A percentile compares a stretch with the other conserved stretches of the same genome.
Evolutionary conservation across 78 protist species (phyloP).

Genomic region (Protostelium mycophagum): DNA sequence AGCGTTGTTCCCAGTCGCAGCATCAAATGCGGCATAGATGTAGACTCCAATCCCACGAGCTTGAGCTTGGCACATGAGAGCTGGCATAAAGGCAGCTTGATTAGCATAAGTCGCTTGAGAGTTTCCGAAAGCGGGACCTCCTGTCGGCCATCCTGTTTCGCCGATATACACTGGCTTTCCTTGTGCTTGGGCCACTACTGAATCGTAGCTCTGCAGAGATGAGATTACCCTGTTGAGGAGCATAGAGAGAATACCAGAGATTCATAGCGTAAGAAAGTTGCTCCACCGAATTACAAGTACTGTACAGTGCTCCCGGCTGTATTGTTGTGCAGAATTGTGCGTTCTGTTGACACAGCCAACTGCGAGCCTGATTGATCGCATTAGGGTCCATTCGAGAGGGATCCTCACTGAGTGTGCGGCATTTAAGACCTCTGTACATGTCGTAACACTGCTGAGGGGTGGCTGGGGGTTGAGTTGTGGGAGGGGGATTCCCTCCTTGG

Average conservation of each 20-base stretch:
- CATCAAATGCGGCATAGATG: not conserved
- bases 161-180: not conserved
- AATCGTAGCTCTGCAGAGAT: not conserved
- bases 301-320: not conserved
- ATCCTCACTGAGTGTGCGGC: not conserved
- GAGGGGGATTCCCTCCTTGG: not conserved
- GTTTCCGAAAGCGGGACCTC: not conserved
- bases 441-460: not conserved
- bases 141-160: not conserved
- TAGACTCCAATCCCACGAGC: not conserved
- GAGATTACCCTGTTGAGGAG: not conserved
- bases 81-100: not conserved
- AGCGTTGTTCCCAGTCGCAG: not conserved
- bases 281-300: not conserved
- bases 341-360: not conserved
- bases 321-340: not conserved
- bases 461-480: not conserved
- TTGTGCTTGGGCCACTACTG: not conserved
- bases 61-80: not conserved
- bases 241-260: not conserved
- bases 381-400: not conserved
- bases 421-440: not conserved
- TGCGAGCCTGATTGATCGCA: not conserved
- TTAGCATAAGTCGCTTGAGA: not conserved
- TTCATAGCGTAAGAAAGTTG: not conserved